Evolutionary conservation across 2,329 filamentous ascomycete genomes (phyloP), one percentile per base, ranked within the genome.

Genomic region (Colletotrichum gigasporum): DNA sequence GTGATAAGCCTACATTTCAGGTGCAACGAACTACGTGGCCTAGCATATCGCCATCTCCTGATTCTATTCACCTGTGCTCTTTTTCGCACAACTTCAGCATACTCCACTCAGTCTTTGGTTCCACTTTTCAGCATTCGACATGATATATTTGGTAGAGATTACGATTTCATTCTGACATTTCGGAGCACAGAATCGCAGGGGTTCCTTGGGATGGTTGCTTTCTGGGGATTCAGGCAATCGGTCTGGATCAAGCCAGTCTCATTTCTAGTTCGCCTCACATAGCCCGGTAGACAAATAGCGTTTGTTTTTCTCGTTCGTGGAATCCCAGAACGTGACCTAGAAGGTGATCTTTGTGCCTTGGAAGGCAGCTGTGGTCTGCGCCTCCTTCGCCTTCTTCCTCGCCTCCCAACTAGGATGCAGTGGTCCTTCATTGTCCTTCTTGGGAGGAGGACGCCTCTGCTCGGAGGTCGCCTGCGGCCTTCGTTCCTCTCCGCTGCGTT

Each of bases 341-440:
- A 67, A 68, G 3, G 55, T 67, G 58, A 89, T 84, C 75, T 89
- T 89, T 66, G 80, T 83, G 52, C 86, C 86, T 58, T 82, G 71
- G 73, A 88, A 89, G 20, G 78, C 76, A 20, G 81, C 82, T 45
- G 80, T 82, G 70, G 83, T 80, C 67, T 83, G 78, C 65, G 78
- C 78, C 69, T 88, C 85, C 75, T 90, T 89, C 1, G 84, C 84
- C 75, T 85, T 85, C 76, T 87, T 88, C 67, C 82, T 85, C 60
- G 88, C 88, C 68, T 85, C 85, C 88, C 88, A 91, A 71, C 85
- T 88, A 2, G 87, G 85, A 79, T 91, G 89, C 69, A 91, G 73
- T 3, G 82, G 69, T 0, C 86, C 85, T 7, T 85, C 81, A 45
- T 86, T 83, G 61, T 82, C 80, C 69, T 78, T 83, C 59, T 78